These are phyloP conservation scores for Fusarium virguliforme DNA, from an alignment of 2,329 filamentous ascomycete genomes.

Conservation along the genomic window DNA sequence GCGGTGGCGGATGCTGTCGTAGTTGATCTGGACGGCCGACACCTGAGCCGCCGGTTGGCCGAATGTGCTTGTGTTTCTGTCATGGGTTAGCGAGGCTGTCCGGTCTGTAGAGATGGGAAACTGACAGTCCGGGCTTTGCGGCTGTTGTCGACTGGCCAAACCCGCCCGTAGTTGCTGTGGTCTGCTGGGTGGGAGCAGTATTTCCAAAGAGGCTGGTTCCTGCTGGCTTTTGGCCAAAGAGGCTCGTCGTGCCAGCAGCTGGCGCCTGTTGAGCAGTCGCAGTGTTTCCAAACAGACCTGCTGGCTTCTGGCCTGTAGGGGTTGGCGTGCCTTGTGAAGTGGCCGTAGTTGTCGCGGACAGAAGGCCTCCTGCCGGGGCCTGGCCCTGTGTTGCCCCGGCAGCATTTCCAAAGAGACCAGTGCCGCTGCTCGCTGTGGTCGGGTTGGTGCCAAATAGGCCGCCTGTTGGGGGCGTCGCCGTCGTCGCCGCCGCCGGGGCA, in stretches of 20 bases:
- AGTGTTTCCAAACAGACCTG: conserved; percentile 54
- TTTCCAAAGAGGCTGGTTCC: conserved; percentile 47
- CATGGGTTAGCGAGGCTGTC: conserved; percentile 36
- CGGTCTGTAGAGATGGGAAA: not conserved
- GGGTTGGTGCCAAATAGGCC: conserved; percentile 2
- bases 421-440: not conserved
- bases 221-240: conserved; percentile 38
- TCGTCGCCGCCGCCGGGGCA: not conserved
- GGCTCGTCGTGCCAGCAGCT: conserved; percentile 24
- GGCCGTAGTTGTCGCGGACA: not conserved
- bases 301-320: conserved; percentile 20
- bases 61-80: conserved; percentile 53
- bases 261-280: conserved; percentile 43
- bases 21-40: conserved; percentile 84
- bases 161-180: conserved; percentile 29
- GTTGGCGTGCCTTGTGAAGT: conserved; percentile 3
- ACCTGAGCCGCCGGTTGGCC: conserved; percentile 66
- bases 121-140: conserved; percentile 44
- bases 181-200: conserved; percentile 31
- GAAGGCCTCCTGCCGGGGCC: not conserved
- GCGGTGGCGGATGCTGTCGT: conserved; percentile 84
- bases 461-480: not conserved
- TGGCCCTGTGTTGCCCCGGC: not conserved
- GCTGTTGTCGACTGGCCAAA: conserved; percentile 25
- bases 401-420: conserved; percentile 1